Conservation (phyloP, 139 green algal genomes). For the Ettlia oleoabundans region DNA sequence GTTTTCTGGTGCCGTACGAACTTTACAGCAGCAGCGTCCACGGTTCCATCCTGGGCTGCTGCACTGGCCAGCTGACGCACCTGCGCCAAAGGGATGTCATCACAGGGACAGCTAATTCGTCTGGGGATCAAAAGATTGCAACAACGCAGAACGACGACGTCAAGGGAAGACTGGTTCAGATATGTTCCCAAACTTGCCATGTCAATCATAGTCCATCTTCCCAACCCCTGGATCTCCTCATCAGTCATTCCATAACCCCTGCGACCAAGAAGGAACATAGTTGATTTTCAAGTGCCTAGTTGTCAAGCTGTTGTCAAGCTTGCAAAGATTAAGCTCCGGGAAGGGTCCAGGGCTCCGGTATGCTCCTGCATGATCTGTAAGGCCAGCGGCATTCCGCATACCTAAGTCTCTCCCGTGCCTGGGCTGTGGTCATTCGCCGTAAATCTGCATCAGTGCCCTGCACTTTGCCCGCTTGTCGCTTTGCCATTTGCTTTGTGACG, state of each 20-base stretch:
- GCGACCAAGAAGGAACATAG: too few relatives aligned
- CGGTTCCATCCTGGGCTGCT: slow-evolving; percentile 45
- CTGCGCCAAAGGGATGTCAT: neutral
- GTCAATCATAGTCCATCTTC: slow-evolving; percentile 37
- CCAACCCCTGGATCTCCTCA: slow-evolving; percentile 33
- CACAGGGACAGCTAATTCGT: neutral
- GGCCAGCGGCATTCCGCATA: too few relatives aligned
- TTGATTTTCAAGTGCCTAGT: too few relatives aligned
- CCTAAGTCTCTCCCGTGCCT: slow-evolving; percentile 57
- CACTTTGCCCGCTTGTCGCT: slow-evolving; percentile 50
- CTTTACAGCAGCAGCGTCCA: slow-evolving; percentile 33
- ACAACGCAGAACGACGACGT: neutral
- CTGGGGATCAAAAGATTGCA: neutral
- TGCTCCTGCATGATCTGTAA: too few relatives aligned
- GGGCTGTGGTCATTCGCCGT: slow-evolving; percentile 70
- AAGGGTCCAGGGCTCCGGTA: too few relatives aligned
- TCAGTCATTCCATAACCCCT: slow-evolving; percentile 19
- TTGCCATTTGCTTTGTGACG: slow-evolving; percentile 27
- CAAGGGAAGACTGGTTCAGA: neutral
- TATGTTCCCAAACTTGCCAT: neutral
- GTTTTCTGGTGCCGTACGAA: slow-evolving; percentile 61
- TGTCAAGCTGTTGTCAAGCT: too few relatives aligned
- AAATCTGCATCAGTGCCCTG: slow-evolving; percentile 80
- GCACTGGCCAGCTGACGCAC: slow-evolving; percentile 66
- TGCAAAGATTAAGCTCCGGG: too few relatives aligned